These are phyloP conservation scores for Dothistroma septosporum DNA, from an alignment of 2,329 filamentous ascomycete genomes.

Conservation along the genomic window DNA sequence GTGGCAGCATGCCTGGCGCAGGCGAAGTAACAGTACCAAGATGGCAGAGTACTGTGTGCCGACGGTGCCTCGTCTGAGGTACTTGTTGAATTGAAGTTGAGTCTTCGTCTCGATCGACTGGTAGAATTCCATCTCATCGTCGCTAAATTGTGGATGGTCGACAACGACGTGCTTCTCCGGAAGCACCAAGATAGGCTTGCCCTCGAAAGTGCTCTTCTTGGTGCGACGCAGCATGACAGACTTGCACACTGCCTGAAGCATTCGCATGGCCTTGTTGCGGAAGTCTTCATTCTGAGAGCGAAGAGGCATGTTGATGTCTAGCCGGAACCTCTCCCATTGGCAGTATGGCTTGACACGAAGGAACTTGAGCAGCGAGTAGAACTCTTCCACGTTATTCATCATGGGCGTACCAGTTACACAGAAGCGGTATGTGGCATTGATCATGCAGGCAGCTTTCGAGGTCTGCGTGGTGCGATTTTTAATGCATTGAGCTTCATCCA, in stretches of 20 bases:
- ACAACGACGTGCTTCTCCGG: slow-evolving; percentile 61
- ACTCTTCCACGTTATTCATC: slow-evolving; percentile 79
- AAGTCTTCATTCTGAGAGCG: slow-evolving; percentile 38
- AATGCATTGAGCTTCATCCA: slow-evolving; percentile 78
- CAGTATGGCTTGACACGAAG: slow-evolving; percentile 72
- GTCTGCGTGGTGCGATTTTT: slow-evolving; percentile 66
- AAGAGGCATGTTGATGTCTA: slow-evolving; percentile 53
- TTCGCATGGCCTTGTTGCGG: slow-evolving; percentile 56
- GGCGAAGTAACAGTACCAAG: slow-evolving; percentile 70
- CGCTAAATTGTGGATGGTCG: slow-evolving; percentile 61
- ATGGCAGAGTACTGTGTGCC: slow-evolving; percentile 74
- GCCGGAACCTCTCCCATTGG: slow-evolving; percentile 58
- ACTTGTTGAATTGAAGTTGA: slow-evolving; percentile 70
- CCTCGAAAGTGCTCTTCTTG: slow-evolving; percentile 74
- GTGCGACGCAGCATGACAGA: slow-evolving; percentile 78
- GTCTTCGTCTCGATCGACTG: slow-evolving; percentile 61
- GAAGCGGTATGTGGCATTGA: slow-evolving; percentile 62
- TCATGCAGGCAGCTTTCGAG: slow-evolving; percentile 55
- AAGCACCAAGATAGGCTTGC: slow-evolving; percentile 66
- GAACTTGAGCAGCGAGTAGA: slow-evolving; percentile 74
- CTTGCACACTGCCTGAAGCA: slow-evolving; percentile 70
- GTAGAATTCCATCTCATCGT: slow-evolving; percentile 65
- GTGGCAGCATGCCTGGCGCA: slow-evolving; percentile 79
- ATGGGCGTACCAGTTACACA: slow-evolving; percentile 80
- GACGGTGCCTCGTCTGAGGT: slow-evolving; percentile 64